Evolutionary conservation across 2,329 filamentous ascomycete species (phyloP).

Genomic region (Colletotrichum tropicale): DNA sequence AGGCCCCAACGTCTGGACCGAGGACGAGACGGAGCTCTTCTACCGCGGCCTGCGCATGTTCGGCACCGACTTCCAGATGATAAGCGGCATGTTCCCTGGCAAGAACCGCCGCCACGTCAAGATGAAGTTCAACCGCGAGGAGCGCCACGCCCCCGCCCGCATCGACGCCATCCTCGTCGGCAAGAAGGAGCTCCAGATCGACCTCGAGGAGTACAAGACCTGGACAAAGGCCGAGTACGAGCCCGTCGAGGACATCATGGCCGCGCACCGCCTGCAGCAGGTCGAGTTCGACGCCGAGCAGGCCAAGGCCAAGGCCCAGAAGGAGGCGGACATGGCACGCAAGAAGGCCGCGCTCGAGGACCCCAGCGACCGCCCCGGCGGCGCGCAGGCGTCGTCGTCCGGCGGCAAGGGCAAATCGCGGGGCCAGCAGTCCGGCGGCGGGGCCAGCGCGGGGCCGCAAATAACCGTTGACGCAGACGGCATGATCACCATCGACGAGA

Average conservation of each 20-base stretch:
- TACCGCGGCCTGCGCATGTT: slow-evolving; percentile 78
- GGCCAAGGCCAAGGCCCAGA: slow-evolving; percentile 48
- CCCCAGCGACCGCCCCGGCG: slow-evolving; percentile 31
- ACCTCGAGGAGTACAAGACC: slow-evolving; percentile 65
- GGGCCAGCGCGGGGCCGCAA: slow-evolving; percentile 2
- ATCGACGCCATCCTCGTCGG: slow-evolving; percentile 69
- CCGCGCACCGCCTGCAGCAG: slow-evolving; percentile 54
- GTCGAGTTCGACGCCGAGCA: slow-evolving; percentile 50
- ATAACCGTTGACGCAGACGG: slow-evolving; percentile 19
- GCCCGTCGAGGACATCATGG: slow-evolving; percentile 59
- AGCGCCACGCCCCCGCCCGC: slow-evolving; percentile 66
- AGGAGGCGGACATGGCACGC: slow-evolving; percentile 50
- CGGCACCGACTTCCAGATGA: slow-evolving; percentile 84
- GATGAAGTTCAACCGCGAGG: slow-evolving; percentile 82
- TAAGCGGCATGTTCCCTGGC: slow-evolving; percentile 75
- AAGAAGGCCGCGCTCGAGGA: slow-evolving; percentile 55
- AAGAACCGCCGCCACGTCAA: slow-evolving; percentile 78
- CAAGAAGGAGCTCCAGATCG: slow-evolving; percentile 60
- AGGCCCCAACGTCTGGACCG: slow-evolving; percentile 71
- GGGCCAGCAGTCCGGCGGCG: background rate
- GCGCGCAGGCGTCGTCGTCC: background rate
- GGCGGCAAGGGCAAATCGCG: background rate
- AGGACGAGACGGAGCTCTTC: slow-evolving; percentile 75
- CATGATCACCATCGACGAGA: slow-evolving; percentile 22
- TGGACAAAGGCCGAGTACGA: slow-evolving; percentile 55